A percentile compares a stretch with the other conserved stretches of the same genome.
These are phyloP conservation scores for Cryptomeria japonica DNA, from an alignment of 75 land plant species.

Conservation along the genomic window DNA sequence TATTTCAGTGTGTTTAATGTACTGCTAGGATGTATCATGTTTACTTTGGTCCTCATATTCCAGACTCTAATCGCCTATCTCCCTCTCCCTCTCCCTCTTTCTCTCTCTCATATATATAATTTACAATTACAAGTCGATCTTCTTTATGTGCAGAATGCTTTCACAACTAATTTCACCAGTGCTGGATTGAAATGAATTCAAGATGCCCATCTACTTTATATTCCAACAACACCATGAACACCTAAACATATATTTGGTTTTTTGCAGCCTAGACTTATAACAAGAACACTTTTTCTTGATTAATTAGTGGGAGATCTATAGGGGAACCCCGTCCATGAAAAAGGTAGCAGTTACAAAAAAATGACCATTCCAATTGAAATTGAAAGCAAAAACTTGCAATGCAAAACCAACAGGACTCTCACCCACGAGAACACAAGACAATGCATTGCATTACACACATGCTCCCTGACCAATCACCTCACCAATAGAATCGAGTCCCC, in stretches of 20 bases:
- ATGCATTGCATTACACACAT: too few relatives aligned
- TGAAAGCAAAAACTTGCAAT: too few relatives aligned
- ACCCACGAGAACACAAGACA: too few relatives aligned
- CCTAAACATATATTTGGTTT: neutral
- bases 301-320: too few relatives aligned
- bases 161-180: neutral
- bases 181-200: neutral
- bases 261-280: neutral
- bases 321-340: too few relatives aligned
- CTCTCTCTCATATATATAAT: too few relatives aligned
- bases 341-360: too few relatives aligned
- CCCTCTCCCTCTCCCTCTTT: neutral
- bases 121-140: too few relatives aligned
- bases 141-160: neutral
- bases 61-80: neutral
- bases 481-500: too few relatives aligned
- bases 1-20: neutral
- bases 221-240: neutral
- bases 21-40: neutral
- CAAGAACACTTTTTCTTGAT: neutral
- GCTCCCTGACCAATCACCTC: too few relatives aligned
- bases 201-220: neutral
- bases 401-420: too few relatives aligned
- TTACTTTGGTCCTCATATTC: neutral
- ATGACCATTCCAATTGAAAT: too few relatives aligned